These are phyloP conservation scores for Sequoiadendron giganteum DNA, from an alignment of 75 land plant genomes.

Conservation along the genomic window DNA sequence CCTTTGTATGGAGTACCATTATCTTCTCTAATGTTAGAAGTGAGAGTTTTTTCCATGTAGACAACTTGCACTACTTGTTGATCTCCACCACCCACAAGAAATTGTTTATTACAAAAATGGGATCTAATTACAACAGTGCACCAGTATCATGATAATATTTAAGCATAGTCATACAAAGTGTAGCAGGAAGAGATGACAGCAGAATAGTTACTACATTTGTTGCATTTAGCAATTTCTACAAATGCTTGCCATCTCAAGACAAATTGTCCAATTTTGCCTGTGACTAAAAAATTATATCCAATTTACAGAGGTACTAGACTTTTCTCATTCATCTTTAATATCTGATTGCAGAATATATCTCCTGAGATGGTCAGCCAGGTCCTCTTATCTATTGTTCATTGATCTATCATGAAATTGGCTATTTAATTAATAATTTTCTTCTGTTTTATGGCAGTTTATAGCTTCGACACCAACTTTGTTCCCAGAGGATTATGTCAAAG, in stretches of 20 bases:
- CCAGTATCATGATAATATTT: too few relatives aligned
- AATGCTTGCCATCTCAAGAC: not conserved
- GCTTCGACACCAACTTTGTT: conserved; percentile 96
- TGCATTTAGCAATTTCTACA: too few relatives aligned
- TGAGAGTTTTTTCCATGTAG: too few relatives aligned
- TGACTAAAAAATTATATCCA: not conserved
- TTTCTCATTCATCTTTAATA: not conserved
- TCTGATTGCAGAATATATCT: not conserved
- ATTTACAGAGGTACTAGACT: not conserved
- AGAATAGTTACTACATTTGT: too few relatives aligned
- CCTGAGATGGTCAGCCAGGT: not conserved
- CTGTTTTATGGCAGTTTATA: conserved; percentile 57
- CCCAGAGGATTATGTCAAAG: conserved; percentile 93
- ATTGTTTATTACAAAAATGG: too few relatives aligned
- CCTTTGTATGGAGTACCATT: too few relatives aligned
- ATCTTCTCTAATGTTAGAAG: too few relatives aligned
- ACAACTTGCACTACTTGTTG: too few relatives aligned
- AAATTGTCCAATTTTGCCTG: not conserved
- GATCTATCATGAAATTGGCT: not conserved
- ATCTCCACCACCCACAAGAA: too few relatives aligned
- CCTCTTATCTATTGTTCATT: not conserved
- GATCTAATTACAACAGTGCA: too few relatives aligned
- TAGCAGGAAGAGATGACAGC: too few relatives aligned
- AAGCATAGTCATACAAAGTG: too few relatives aligned
- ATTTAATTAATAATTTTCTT: not conserved